These are phyloP conservation scores for Ziziphus jujuba DNA, from an alignment of 306 rosid species.

Conservation along the genomic window DNA sequence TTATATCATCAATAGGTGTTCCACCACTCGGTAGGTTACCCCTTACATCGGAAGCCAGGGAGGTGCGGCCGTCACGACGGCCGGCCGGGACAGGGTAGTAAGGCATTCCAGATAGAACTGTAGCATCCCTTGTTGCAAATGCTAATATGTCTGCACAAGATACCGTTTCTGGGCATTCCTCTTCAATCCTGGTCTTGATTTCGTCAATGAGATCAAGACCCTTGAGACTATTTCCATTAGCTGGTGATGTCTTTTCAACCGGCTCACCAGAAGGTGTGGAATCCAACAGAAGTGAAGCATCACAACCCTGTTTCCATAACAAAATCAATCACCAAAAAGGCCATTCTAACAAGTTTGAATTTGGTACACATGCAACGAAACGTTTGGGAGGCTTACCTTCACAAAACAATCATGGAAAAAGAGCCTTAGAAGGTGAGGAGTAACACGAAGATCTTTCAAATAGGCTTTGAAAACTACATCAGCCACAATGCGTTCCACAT, in stretches of 20 bases:
- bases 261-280: slow-evolving; percentile 16
- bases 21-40: slow-evolving; percentile 38
- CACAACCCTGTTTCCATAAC: slow-evolving; percentile 62
- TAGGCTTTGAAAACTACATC: neutral
- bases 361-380: neutral
- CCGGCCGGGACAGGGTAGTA: slow-evolving; percentile 29
- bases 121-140: slow-evolving; percentile 43
- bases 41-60: slow-evolving; percentile 35
- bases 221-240: slow-evolving; percentile 36
- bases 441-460: slow-evolving; percentile 17
- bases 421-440: slow-evolving; percentile 53
- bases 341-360: neutral
- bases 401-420: slow-evolving; percentile 80
- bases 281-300: slow-evolving; percentile 72
- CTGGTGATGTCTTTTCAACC: slow-evolving; percentile 52
- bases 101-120: slow-evolving; percentile 32
- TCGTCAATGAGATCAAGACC: slow-evolving; percentile 56
- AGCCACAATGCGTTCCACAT: slow-evolving; percentile 43
- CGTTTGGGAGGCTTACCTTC: slow-evolving; percentile 33
- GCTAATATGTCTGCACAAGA: slow-evolving; percentile 68
- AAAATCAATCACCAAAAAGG: neutral
- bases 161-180: slow-evolving; percentile 47
- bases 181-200: slow-evolving; percentile 51
- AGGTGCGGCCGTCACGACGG: slow-evolving; percentile 45
- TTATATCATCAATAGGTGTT: slow-evolving; percentile 20